These are phyloP conservation scores for Medicago arabica DNA, from an alignment of 306 rosid species.

Conservation along the genomic window DNA sequence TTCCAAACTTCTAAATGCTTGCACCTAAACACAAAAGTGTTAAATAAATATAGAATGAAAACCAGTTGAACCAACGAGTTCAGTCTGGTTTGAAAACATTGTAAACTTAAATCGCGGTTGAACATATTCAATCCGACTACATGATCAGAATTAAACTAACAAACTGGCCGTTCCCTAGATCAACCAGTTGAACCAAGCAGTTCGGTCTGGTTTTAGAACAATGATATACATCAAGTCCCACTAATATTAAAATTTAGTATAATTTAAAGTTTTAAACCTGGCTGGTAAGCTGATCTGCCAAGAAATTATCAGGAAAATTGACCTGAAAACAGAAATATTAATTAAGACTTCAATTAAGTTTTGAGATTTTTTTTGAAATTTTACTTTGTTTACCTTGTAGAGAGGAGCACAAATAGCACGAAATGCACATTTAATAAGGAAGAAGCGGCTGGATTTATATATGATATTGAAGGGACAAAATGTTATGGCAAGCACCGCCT, in stretches of 20 bases:
- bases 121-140: not conserved
- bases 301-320: conserved; percentile 65
- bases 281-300: conserved; percentile 91
- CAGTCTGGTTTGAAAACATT: too few species aligned
- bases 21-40: conserved; percentile 55
- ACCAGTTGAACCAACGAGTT: too few species aligned
- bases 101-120: not conserved
- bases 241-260: conserved; percentile 21
- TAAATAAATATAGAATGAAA: too few species aligned
- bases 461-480: conserved; percentile 71
- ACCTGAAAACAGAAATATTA: conserved; percentile 49
- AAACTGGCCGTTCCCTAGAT: not conserved
- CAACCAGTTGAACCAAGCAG: not conserved
- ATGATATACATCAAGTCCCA: not conserved
- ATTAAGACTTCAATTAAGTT: not conserved
- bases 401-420: conserved; percentile 74
- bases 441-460: conserved; percentile 71
- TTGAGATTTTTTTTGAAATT: conserved; percentile 2
- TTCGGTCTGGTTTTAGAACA: not conserved
- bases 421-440: conserved; percentile 51
- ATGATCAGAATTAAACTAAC: not conserved
- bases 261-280: conserved; percentile 52
- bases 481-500: conserved; percentile 60
- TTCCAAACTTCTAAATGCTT: conserved; percentile 78
- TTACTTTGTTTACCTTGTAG: conserved; percentile 63